Conservation (phyloP, 306 rosid genomes). For the cucumber (Cucumis sativus) region DNA sequence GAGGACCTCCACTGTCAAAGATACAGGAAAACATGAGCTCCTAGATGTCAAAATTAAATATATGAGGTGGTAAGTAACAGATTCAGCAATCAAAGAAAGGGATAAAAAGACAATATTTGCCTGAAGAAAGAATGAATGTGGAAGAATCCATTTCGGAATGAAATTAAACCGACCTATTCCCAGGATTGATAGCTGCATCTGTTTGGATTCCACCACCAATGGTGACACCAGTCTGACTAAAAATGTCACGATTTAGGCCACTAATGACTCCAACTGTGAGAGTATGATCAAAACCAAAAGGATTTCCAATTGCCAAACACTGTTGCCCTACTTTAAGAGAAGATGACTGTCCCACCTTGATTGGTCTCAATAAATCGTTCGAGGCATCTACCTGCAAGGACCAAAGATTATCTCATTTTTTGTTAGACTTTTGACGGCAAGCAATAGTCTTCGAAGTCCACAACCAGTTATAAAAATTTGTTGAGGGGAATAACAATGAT, state of each 20-base stretch:
- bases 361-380: constrained; percentile 59
- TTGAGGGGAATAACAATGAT: not conserved
- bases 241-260: constrained; percentile 85
- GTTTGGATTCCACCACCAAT: constrained; percentile 96
- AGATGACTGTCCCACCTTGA: constrained; percentile 60
- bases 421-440: not conserved
- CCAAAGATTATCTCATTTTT: not conserved
- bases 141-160: not conserved
- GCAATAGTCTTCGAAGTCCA: not conserved
- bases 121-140: not conserved
- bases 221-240: constrained; percentile 85
- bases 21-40: constrained; percentile 12
- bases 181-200: constrained; percentile 95
- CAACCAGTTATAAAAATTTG: not conserved
- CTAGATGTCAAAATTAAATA: not conserved
- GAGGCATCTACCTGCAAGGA: constrained; percentile 71
- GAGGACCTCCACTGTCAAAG: constrained; percentile 79
- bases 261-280: constrained; percentile 91
- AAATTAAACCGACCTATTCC: constrained; percentile 53
- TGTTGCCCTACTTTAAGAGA: constrained; percentile 86
- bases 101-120: constrained; percentile 1
- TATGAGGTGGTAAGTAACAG: not conserved
- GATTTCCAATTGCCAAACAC: constrained; percentile 97
- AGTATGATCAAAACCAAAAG: constrained; percentile 96
- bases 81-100: not conserved